Conservation (phyloP, 306 rosid genomes). For the Corylus americana region DNA sequence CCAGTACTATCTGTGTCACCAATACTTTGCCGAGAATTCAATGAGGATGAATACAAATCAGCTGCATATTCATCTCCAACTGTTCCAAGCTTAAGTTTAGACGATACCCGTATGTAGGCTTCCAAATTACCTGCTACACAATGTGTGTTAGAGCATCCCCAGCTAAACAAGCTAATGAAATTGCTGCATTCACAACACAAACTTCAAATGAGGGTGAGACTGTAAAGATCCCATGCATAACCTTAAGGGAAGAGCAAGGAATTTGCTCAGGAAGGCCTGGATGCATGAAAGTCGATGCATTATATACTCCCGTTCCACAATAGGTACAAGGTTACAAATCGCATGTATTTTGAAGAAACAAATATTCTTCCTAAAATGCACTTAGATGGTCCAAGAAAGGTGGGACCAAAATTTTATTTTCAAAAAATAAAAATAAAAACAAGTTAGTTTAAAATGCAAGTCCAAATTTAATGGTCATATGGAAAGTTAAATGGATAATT, state of each 20-base stretch:
- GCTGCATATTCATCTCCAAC: conserved; percentile 49
- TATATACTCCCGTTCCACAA: too few species aligned
- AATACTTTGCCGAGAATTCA: conserved; percentile 40
- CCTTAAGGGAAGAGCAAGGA: not conserved
- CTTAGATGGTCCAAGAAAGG: too few species aligned
- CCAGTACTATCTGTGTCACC: conserved; percentile 59
- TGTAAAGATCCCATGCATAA: not conserved
- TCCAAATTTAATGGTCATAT: too few species aligned
- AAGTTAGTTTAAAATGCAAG: too few species aligned
- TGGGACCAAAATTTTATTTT: too few species aligned
- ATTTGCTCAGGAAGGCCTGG: not conserved
- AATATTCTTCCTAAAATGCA: too few species aligned
- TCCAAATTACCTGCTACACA: conserved; percentile 65
- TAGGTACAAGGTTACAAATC: too few species aligned
- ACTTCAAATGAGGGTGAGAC: not conserved
- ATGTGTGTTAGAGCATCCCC: conserved; percentile 22
- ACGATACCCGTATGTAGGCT: conserved; percentile 63
- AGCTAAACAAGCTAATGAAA: conserved; percentile 23
- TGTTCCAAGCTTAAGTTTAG: conserved; percentile 84
- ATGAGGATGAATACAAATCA: conserved; percentile 29
- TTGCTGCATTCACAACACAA: not conserved
- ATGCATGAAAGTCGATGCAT: not conserved
- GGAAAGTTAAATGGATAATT: too few species aligned
- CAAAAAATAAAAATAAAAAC: too few species aligned
- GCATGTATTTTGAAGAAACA: too few species aligned